A percentile compares a stretch with the other conserved stretches of the same genome.
phyloP scores from a whole-genome alignment of 2,329 filamentous ascomycete species.

The Curvularia spicifera region DNA sequence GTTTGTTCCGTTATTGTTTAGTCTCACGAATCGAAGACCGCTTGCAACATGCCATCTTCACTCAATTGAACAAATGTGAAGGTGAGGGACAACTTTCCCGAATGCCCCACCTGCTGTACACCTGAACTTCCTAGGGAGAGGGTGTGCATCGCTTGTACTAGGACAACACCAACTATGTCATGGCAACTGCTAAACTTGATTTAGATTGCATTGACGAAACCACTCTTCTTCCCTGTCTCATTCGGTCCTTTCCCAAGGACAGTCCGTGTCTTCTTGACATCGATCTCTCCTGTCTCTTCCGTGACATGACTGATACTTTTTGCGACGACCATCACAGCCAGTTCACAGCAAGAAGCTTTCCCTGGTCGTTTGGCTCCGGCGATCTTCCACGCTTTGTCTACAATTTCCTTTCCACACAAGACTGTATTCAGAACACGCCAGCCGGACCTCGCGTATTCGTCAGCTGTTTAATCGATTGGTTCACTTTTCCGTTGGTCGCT shows the following conservation, averaged over 20 bases:
- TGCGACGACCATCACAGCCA: constrained; percentile 19
- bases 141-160: not conserved
- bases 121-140: not conserved
- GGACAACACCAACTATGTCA: not conserved
- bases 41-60: constrained; percentile 21
- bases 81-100: not conserved
- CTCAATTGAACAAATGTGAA: constrained; percentile 9
- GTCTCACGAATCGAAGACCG: constrained; percentile 25
- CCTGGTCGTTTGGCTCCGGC: constrained; percentile 35
- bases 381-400: constrained; percentile 37
- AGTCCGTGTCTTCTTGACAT: constrained; percentile 26
- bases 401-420: constrained; percentile 43
- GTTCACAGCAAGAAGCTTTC: constrained; percentile 5
- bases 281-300: constrained; percentile 29
- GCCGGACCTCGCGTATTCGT: constrained; percentile 25
- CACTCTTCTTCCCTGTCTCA: constrained; percentile 20
- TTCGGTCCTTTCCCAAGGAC: constrained; percentile 15
- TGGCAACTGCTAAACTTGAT: not conserved
- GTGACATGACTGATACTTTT: constrained; percentile 36
- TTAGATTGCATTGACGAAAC: constrained; percentile 17
- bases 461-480: constrained; percentile 16
- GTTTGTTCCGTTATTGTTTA: constrained; percentile 31
- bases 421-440: constrained; percentile 38
- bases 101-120: not conserved
- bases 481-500: constrained; percentile 9